phyloP scores from a whole-genome alignment of 2,329 filamentous ascomycete genomes.

The Xylariaceae sp. region DNA sequence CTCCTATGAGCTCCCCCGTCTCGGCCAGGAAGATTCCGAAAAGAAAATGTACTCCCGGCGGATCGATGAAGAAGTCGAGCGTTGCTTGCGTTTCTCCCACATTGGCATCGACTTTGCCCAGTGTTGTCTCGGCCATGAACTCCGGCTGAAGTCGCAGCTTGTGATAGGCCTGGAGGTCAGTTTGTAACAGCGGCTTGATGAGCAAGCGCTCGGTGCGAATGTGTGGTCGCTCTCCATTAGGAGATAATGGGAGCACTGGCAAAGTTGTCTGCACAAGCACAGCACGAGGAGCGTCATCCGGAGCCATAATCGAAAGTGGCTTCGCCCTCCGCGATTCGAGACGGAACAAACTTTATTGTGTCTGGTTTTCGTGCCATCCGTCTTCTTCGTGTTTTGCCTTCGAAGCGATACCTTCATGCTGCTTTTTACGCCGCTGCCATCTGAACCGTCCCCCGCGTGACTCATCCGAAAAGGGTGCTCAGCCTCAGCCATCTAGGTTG shows the following conservation, averaged over 20 bases:
- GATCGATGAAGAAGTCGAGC: conserved; percentile 13
- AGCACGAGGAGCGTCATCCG: too few species aligned
- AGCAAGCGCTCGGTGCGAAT: conserved; percentile 3
- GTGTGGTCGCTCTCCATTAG: background rate
- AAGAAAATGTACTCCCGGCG: conserved; percentile 8
- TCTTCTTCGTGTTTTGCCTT: too few species aligned
- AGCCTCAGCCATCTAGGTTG: too few species aligned
- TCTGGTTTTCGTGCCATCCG: too few species aligned
- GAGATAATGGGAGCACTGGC: background rate
- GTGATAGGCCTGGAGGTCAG: conserved; percentile 20
- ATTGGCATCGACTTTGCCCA: conserved; percentile 20
- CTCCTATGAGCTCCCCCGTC: conserved; percentile 29
- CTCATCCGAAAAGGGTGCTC: too few species aligned
- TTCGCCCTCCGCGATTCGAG: too few species aligned
- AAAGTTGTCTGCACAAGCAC: background rate
- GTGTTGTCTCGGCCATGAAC: conserved; percentile 24
- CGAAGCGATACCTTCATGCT: too few species aligned
- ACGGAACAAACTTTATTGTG: too few species aligned
- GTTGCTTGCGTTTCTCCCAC: conserved; percentile 21
- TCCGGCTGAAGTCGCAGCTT: conserved; percentile 22
- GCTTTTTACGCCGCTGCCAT: too few species aligned
- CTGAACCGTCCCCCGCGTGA: too few species aligned
- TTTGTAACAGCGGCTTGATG: conserved; percentile 22
- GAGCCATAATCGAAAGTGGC: too few species aligned
- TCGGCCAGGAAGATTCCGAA: conserved; percentile 24